Evolutionary conservation across 768 basidiomycete species (phyloP).

Genomic region (Gymnopilus junonius): DNA sequence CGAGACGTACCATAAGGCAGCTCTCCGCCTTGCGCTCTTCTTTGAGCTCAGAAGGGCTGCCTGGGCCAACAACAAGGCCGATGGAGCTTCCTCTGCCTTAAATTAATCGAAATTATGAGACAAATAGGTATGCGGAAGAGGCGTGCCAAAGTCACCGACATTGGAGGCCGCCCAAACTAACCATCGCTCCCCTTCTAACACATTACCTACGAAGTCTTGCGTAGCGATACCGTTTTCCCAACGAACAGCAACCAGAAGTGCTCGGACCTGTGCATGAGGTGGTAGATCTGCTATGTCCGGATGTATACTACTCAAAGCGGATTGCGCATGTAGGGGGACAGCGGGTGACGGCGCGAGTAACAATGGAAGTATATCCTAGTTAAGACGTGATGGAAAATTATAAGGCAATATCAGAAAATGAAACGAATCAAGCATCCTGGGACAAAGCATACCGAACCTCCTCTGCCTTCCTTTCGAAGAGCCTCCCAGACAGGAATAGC

Average conservation of each 20-base stretch:
- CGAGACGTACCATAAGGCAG: constrained; percentile 78
- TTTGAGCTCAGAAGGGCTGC: constrained; percentile 72
- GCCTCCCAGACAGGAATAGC: constrained; percentile 87
- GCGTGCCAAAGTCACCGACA: constrained; percentile 48
- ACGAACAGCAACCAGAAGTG: constrained; percentile 69
- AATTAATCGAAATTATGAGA: constrained; percentile 29
- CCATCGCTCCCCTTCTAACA: constrained; percentile 83
- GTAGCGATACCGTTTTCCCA: constrained; percentile 73
- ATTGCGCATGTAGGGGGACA: constrained; percentile 60
- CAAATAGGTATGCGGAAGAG: neutral
- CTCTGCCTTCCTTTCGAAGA: constrained; percentile 83
- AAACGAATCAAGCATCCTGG: constrained; percentile 27
- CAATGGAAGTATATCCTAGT: constrained; percentile 84
- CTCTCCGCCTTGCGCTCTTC: constrained; percentile 61
- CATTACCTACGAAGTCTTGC: constrained; percentile 58
- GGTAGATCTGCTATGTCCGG: constrained; percentile 50
- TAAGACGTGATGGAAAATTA: constrained; percentile 1
- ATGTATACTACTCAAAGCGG: constrained; percentile 58
- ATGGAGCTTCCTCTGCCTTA: constrained; percentile 83
- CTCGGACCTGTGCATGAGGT: constrained; percentile 69
- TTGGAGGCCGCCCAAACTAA: constrained; percentile 84
- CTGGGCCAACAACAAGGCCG: constrained; percentile 80
- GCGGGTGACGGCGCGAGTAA: constrained; percentile 70
- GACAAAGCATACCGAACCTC: constrained; percentile 75
- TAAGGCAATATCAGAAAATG: neutral